Evolutionary conservation across 495 filamentous ascomycete genomes (phyloP), one percentile per base, ranked within the genome.

Genomic region (Tetracladium setigerum): DNA sequence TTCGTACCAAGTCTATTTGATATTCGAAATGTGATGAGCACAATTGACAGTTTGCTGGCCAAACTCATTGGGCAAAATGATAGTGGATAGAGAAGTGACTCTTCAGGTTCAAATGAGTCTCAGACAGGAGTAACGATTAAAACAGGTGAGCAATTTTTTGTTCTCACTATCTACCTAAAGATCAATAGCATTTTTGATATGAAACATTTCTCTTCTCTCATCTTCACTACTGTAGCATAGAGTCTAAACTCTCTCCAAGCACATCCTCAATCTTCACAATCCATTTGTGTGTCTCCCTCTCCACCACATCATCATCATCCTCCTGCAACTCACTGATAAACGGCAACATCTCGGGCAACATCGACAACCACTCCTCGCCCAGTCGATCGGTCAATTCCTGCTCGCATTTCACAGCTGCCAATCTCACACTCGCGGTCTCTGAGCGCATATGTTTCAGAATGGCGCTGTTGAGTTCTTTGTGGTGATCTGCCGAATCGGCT

Each of bases 271-370:
- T 90, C 63, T 73, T 76, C 64, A 82, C 79, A 50, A 95, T 86
- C 88, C 91, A 92, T 46, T 79, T 75, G 59, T 84, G 72, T 8
- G 87, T 86, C 69, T 95, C 91, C 54, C 80, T 69, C 72, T 96
- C 92, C 33, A 98, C 90, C 18, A 64, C 70, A 65, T 96, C 91
- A 53, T 96, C 88, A 53, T 95, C 92, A 63, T 98, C 92, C 63
- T 98, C 94, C 70, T 92, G 84, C 52, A 94, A 58, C 66, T 98
- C 92, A 50, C 84, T 90, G 41, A 98, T 92, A 45, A 87, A 85
- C 30, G 92, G 92, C 54, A 97, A 68, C 81, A 95, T 95, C 74
- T 98, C 91, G 0, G 90, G 86, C 62, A 97, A 65, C 62, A 90
- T 71, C 1, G 78, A 74, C 49, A 97, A 64, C 94, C 94, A 97